Conservation (phyloP, 2,329 filamentous ascomycete species). For the Amauroascus niger region DNA sequence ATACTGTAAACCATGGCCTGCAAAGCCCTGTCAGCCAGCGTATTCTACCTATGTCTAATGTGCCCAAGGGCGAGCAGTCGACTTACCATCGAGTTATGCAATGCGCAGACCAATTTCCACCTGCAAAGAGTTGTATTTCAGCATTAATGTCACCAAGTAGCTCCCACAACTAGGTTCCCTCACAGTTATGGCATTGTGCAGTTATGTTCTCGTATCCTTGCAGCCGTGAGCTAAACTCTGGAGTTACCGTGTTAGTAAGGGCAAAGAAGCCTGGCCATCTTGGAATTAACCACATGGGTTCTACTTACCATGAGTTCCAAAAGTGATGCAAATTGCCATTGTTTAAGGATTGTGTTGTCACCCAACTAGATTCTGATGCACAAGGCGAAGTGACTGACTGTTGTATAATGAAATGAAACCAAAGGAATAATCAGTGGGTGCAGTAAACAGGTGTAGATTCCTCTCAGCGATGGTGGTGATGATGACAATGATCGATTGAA, state of each 20-base stretch:
- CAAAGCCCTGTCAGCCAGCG: background rate
- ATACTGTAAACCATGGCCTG: slow-evolving; percentile 31
- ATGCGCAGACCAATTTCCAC: slow-evolving; percentile 30
- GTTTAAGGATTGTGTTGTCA: too few relatives aligned
- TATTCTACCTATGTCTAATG: background rate
- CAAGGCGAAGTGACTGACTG: too few relatives aligned
- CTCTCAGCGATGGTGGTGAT: background rate
- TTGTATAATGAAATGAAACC: too few relatives aligned
- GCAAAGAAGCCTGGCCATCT: background rate
- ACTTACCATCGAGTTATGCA: slow-evolving; percentile 27
- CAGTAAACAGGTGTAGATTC: too few relatives aligned
- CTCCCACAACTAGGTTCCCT: background rate
- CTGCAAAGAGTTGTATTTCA: slow-evolving; percentile 11
- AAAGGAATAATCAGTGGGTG: too few relatives aligned
- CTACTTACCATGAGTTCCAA: slow-evolving; percentile 21
- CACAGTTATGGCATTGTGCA: slow-evolving; percentile 31
- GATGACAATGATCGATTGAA: background rate
- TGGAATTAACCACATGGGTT: background rate
- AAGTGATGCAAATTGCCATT: slow-evolving; percentile 26
- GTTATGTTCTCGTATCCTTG: slow-evolving; percentile 30
- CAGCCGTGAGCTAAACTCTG: slow-evolving; percentile 28
- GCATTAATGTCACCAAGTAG: background rate
- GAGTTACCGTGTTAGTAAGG: background rate
- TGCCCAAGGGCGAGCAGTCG: background rate
- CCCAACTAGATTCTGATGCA: too few relatives aligned